Percentiles rank a stretch among this genome's conserved stretches.
phyloP scores from a whole-genome alignment of 106 monocot genomes.

The Triglochin maritima region DNA sequence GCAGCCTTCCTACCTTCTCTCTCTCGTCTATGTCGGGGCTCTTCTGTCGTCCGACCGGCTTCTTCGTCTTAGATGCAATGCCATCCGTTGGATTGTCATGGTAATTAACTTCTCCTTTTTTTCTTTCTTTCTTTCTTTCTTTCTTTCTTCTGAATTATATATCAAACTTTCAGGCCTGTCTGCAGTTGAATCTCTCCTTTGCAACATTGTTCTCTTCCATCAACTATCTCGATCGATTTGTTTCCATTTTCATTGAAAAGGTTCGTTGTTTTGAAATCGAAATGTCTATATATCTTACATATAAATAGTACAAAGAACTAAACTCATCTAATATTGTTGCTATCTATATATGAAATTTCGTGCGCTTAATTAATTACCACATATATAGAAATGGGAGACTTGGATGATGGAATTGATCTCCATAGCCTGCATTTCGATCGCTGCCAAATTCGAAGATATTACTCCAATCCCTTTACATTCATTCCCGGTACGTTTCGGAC shows the following conservation, averaged over 20 bases:
- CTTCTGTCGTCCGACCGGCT: constrained; percentile 3
- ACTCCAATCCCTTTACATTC: constrained; percentile 35
- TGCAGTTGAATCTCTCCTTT: constrained; percentile 14
- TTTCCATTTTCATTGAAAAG: constrained; percentile 31
- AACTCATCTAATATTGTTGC: no score
- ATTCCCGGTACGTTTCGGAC: constrained; percentile 15
- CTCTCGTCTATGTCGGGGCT: constrained; percentile 11
- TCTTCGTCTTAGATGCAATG: background rate
- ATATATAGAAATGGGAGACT: constrained; percentile 40
- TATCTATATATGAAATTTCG: background rate
- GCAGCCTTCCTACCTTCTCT: constrained; percentile 8
- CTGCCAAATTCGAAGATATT: constrained; percentile 66
- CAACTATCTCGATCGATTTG: constrained; percentile 67
- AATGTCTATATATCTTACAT: background rate
- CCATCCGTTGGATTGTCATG: constrained; percentile 40
- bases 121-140: background rate
- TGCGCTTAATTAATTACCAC: background rate
- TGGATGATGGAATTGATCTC: constrained; percentile 82
- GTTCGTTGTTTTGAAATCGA: constrained; percentile 6
- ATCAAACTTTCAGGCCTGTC: constrained; percentile 20
- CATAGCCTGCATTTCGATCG: constrained; percentile 55
- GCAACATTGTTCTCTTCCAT: constrained; percentile 42
- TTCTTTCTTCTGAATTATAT: background rate
- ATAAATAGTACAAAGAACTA: background rate
- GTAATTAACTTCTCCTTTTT: constrained; percentile 13